Evolutionary conservation across 1,139 yeast genomes (phyloP), one percentile per base, ranked within the genome.

Genomic region (Williopsis jadinii): DNA sequence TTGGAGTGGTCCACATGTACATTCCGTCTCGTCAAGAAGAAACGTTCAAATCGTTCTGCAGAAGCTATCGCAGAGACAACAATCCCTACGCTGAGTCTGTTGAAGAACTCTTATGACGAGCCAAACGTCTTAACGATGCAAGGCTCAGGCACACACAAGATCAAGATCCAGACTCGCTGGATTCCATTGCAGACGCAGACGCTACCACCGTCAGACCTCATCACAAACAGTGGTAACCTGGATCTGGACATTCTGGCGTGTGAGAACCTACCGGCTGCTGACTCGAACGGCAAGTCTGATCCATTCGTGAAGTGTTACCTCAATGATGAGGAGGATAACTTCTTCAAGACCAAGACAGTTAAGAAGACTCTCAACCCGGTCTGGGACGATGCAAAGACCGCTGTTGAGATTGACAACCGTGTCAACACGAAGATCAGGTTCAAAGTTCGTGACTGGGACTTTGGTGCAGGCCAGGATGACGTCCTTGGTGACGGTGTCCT

Each of bases 201-300:
- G 29, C 64, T 92, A 39, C 95, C 95, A 44, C 76, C 78, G 12
- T 75, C 76, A 41, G 98, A 92, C 62, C 70, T 84, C 38, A 75
- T 80, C 49, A 74, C 82, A 41, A 85, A 88, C 59, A 72, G 80
- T 49, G 99, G 99, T 60, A 68, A 67, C 30, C 65, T 90, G 48
- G 70, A 72, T n/a, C 70, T 88, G 30, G 76, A 73, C 32, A 72
- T 85, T 11, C 52, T 80, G 38, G 71, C 71, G 42, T 97, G 94
- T 3, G 72, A 71, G n/a, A 76, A 76, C 40, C 71, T 94, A 48
- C 75, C 83, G 39, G 72, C 95, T 11, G 94, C 92, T 26, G 99
- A 92, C 62, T 70, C 86, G 27, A 82, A 84, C 51, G 97, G 97
- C 41, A 84, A 83, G 59, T 86, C 96, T 9, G 99, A 92, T 63